Percentiles rank a stretch among this genome's conserved stretches.
Evolutionary conservation across 352 stramenopile species (phyloP).

Genomic region (Globisporangium camurandrum): DNA sequence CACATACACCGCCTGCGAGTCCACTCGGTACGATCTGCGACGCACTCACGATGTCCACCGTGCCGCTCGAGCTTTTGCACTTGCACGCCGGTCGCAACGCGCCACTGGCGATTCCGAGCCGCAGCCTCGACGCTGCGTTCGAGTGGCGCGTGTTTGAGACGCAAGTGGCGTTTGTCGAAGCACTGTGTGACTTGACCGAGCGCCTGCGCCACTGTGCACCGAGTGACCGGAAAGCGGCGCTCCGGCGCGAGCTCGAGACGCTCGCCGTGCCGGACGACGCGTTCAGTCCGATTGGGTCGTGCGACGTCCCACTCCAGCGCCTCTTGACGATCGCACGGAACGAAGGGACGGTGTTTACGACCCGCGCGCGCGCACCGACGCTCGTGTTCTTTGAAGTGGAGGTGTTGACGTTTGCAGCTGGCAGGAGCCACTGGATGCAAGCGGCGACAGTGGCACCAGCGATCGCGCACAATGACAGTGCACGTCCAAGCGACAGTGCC

Average conservation of each 20-base stretch:
- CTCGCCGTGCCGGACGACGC: slow-evolving; percentile 46
- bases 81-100: neutral
- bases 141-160: slow-evolving; percentile 51
- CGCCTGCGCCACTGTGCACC: slow-evolving; percentile 47
- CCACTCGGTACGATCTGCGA: slow-evolving; percentile 56
- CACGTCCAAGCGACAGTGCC: neutral
- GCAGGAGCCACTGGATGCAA: slow-evolving; percentile 52
- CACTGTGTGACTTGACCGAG: slow-evolving; percentile 74
- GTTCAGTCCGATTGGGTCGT: slow-evolving; percentile 65
- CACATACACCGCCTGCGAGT: slow-evolving; percentile 17
- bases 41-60: slow-evolving; percentile 28
- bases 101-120: neutral
- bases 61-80: slow-evolving; percentile 36
- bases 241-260: slow-evolving; percentile 51
- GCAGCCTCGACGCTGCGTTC: slow-evolving; percentile 9
- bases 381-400: slow-evolving; percentile 84
- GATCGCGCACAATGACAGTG: neutral
- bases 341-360: slow-evolving; percentile 85
- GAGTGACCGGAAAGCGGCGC: slow-evolving; percentile 47
- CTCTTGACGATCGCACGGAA: slow-evolving; percentile 54
- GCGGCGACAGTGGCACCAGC: slow-evolving; percentile 27
- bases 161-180: slow-evolving; percentile 63
- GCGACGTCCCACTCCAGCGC: slow-evolving; percentile 48
- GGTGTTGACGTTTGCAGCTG: slow-evolving; percentile 22
- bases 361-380: slow-evolving; percentile 70